phyloP scores from a whole-genome alignment of 768 basidiomycete genomes.

The Crassisporium funariophilum region DNA sequence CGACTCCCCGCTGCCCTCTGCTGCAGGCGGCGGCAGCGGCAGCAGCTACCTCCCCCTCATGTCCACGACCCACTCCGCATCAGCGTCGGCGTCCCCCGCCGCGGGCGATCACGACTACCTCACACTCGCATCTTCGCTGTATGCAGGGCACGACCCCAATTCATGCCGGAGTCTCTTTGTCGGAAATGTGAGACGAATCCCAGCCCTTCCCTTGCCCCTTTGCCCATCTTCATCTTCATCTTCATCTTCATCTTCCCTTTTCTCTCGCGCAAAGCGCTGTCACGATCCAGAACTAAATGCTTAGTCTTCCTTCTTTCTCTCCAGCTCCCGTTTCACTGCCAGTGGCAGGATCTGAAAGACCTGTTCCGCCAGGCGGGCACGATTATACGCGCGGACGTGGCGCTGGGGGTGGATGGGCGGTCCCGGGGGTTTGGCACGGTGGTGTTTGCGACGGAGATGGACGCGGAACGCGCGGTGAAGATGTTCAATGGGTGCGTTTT shows the following conservation, averaged over 20 bases:
- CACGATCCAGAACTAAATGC: conserved; percentile 44
- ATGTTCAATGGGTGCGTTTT: conserved; percentile 85
- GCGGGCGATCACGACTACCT: conserved; percentile 27
- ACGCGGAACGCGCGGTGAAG: conserved; percentile 80
- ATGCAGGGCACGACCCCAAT: no score
- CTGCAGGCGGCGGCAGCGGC: conserved; percentile 10
- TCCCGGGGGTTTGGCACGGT: conserved; percentile 95
- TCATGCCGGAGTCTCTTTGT: conserved; percentile 73
- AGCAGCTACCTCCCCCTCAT: conserved; percentile 7
- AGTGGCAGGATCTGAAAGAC: conserved; percentile 99
- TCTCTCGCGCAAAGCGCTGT: background rate
- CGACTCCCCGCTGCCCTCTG: conserved; percentile 30
- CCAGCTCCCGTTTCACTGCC: conserved; percentile 89
- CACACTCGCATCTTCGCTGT: conserved; percentile 21
- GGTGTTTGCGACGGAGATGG: conserved; percentile 77
- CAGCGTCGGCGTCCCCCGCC: conserved; percentile 8
- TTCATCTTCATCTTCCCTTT: conserved; percentile 30
- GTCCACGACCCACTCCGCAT: conserved; percentile 6
- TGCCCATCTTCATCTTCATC: conserved; percentile 7
- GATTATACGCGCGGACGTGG: conserved; percentile 89
- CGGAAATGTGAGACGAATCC: conserved; percentile 88
- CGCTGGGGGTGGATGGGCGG: conserved; percentile 83
- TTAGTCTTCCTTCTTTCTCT: conserved; percentile 21
- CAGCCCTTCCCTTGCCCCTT: conserved; percentile 10
- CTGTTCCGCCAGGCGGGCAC: conserved; percentile 90